A percentile compares a stretch with the other conserved stretches of the same genome.
Evolutionary conservation across 495 filamentous ascomycete species (phyloP).

Genomic region (Trichoderma parareesei): DNA sequence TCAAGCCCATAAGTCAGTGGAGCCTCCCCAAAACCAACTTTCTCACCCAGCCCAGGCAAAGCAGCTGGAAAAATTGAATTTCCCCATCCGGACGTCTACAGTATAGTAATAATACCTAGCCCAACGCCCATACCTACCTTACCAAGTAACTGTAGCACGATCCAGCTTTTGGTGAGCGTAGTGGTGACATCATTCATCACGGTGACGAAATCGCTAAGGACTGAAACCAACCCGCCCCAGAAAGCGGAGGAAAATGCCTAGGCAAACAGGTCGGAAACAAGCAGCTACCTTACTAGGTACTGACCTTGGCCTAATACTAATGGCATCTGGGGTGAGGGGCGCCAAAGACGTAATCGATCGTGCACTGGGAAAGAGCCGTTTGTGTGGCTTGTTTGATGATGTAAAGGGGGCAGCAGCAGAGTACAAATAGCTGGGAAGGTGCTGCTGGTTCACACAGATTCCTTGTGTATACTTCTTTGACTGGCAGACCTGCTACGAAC

Average conservation of each 20-base stretch:
- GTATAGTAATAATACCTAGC: not conserved
- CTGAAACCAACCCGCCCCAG: not conserved
- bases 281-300: not conserved
- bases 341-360: not conserved
- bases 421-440: not conserved
- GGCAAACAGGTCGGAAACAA: not conserved
- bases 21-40: not conserved
- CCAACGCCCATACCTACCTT: not conserved
- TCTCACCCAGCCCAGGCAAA: not conserved
- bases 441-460: not conserved
- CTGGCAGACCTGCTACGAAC: not conserved
- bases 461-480: not conserved
- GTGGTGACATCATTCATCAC: conserved; percentile 31
- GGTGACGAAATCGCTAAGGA: conserved; percentile 12
- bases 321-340: not conserved
- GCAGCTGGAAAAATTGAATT: not conserved
- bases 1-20: not conserved
- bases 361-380: not conserved
- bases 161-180: not conserved
- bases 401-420: not conserved
- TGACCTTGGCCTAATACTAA: not conserved
- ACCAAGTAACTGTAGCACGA: not conserved
- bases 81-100: not conserved
- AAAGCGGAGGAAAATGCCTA: not conserved
- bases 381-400: not conserved